Conservation (phyloP, 1,284 basidiomycete species). For the Puccinia horiana region DNA sequence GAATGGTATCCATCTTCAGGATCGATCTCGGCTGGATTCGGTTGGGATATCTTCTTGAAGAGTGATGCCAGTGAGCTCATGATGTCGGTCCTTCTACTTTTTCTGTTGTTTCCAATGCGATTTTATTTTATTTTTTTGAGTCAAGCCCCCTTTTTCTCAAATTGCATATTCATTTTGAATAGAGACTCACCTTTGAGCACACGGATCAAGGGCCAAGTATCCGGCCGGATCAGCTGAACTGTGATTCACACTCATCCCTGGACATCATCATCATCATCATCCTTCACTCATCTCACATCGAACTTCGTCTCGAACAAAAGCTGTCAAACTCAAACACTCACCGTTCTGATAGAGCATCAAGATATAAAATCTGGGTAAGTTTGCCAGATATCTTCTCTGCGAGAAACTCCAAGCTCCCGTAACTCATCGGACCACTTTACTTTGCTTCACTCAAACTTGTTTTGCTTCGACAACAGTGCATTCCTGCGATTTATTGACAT, state of each 20-base stretch:
- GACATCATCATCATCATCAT: no score
- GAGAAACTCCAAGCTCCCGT: no score
- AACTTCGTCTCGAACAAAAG: no score
- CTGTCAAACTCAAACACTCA: no score
- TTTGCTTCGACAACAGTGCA: neutral
- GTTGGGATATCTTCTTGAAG: constrained; percentile 24
- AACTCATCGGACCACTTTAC: no score
- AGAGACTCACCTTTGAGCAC: no score
- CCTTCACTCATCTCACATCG: no score
- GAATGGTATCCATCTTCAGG: constrained; percentile 47
- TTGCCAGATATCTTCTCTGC: neutral
- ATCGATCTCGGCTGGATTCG: constrained; percentile 33
- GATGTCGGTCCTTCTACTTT: neutral
- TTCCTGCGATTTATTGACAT: neutral
- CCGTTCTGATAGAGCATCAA: no score
- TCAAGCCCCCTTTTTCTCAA: neutral
- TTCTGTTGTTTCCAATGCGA: neutral
- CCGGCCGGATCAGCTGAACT: no score
- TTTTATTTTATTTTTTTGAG: neutral
- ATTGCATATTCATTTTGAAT: no score
- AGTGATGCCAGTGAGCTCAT: constrained; percentile 37
- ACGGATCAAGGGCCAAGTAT: no score
- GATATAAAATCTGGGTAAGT: neutral
- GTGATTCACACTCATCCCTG: no score
- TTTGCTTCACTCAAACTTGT: neutral